Evolutionary conservation across 1,284 basidiomycete species (phyloP), one percentile per base, ranked within the genome.

Genomic region (Tilletia setariae): DNA sequence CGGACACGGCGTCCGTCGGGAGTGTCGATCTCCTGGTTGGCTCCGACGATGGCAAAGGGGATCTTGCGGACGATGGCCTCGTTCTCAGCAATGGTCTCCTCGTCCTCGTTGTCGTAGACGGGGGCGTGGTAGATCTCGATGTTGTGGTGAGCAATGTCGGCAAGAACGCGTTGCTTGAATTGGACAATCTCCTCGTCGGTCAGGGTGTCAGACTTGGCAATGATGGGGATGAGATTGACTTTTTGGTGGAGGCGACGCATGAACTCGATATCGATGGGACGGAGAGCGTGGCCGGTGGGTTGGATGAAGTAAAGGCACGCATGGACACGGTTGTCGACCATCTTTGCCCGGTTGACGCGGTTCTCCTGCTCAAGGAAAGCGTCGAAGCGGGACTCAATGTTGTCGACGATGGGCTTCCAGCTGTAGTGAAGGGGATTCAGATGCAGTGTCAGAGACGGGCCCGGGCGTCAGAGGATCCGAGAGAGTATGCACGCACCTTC

Each of bases 341-440:
- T 76, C 72, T 79, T 79, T 69, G 73, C 75, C 64, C 80, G 78
- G 72, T 79, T 80, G 65, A 79, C 72, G 19, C 80, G 74, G 70
- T 82, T 82, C 74, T 82, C 80, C 73, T 82, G 80, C 69, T 82
- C 80, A 44, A 82, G 76, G 72, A 79, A 82, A 66, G 75, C 71
- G 69, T 82, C 80, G 69, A 80, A 80, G 56, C 80, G 75, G 23
- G 80, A 76, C 64, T 81, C 79, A 71, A 82, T 82, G 71, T 80
- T 80, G 68, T 82, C 78, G 42, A 80, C 75, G 66, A 82, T 78
- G 16, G 80, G 80, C 66, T 79, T 79, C 80, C 80, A 82, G 71
- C 77, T 75, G 64, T 44, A 19, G 2, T 25, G 35, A 15, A 40
- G 19, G 35, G 35, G 11, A 40, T 40, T 4, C 6, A 6, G 35